phyloP scores from a whole-genome alignment of 2,329 filamentous ascomycete genomes.

The Penicillium sp. region DNA sequence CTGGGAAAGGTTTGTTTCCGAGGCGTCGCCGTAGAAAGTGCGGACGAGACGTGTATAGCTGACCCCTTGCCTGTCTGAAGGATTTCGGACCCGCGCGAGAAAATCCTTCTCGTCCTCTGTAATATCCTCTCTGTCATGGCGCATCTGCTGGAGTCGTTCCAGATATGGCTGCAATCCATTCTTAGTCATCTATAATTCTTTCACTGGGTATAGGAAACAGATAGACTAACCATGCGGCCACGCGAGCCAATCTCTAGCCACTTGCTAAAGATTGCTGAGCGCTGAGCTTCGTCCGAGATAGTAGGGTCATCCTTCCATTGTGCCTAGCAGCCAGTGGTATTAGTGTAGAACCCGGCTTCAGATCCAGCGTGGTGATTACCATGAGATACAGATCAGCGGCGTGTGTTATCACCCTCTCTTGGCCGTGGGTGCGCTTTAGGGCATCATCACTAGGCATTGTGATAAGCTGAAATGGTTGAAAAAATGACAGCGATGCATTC shows the following conservation, averaged over 20 bases:
- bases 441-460: background rate
- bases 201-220: background rate
- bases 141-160: background rate
- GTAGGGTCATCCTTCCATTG: constrained; percentile 6
- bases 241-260: background rate
- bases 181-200: background rate
- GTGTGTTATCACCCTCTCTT: background rate
- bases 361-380: background rate
- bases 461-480: too few relatives aligned
- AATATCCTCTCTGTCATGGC: background rate
- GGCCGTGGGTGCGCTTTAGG: background rate
- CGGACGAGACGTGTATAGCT: background rate
- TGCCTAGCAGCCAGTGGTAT: background rate
- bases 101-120: background rate
- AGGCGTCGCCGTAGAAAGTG: background rate
- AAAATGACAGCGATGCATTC: too few relatives aligned
- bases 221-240: constrained; percentile 1
- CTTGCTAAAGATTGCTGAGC: background rate
- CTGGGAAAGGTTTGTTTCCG: background rate
- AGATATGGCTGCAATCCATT: background rate
- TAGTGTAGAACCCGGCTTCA: background rate
- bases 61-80: background rate
- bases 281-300: constrained; percentile 11
- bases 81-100: background rate
- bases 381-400: background rate